Base-by-base conservation (phyloP, 805 yeast species). In the Maudiozyma barnettii region DNA sequence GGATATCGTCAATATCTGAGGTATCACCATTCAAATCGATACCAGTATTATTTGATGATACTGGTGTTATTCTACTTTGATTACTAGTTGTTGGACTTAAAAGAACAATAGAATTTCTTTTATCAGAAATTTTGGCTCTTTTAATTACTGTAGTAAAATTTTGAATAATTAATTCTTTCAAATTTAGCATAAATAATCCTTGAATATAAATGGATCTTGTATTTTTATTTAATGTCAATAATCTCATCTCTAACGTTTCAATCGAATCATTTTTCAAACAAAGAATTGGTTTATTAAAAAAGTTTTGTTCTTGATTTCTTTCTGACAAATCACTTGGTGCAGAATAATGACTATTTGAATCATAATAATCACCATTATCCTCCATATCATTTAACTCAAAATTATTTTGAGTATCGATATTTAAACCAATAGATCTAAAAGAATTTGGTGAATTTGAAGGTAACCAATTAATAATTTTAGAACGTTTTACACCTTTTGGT, bases 401-500 rank as follows among this genome's bases (percentile, higher is more conserved):
- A 23, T 4, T 22, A 29, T 37, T 21, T 9, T n/a, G n/a, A 23
- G 5, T 22, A 18, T 20, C 21, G 5, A 22, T 30, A 18, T 41
- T 23, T 13, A 20, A 14, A 7, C 39, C 23, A 12, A 9, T n/a
- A 5, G 14, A 12, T 29, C 35, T 23, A 21, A 20, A 30, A 26
- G 46, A 39, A 18, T 30, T 40, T 30, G 43, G 31, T 1, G 36
- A 22, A 22, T 45, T 54, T 14, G 46, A 45, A 5, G 60, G 56
- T 6, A 57, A 41, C 65, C 65, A 60, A 47, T 61, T 60, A 12
- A 51, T 33, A 6, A 61, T 44, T 41, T 48, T 53, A 4, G 58
- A 48, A 5, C 45, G 41, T 30, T 45, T 45, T 1, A 54, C 58
- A 16, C 60, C 58, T 8, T 51, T 46, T 2, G 64, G 65, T 21